Evolutionary conservation across 805 yeast genomes (phyloP).

Genomic region (Suhomyces sp.): DNA sequence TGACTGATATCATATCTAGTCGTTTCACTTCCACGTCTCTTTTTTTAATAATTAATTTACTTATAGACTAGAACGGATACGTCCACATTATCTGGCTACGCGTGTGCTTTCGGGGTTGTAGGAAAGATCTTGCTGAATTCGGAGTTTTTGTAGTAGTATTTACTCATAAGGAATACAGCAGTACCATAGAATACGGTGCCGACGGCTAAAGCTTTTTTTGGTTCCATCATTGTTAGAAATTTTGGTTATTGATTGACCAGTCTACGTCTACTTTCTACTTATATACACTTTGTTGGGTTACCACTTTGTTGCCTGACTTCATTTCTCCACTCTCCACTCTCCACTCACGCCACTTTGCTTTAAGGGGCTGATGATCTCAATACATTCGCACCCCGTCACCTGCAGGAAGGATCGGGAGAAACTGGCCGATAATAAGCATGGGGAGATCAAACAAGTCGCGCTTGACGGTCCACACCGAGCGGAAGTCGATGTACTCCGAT

Average conservation of each 20-base stretch:
- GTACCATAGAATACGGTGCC: constrained; percentile 34
- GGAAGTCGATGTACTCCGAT: constrained; percentile 51
- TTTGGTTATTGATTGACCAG: background rate
- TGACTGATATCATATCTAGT: background rate
- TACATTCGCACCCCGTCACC: constrained; percentile 33
- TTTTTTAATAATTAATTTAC: background rate
- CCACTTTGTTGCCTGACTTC: background rate
- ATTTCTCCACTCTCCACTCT: background rate
- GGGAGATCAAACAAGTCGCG: constrained; percentile 83
- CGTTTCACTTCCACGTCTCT: background rate
- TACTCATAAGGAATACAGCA: constrained; percentile 33
- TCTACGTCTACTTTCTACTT: background rate
- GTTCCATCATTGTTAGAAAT: constrained; percentile 1
- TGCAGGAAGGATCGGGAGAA: constrained; percentile 57
- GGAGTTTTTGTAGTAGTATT: constrained; percentile 28
- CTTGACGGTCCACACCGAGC: constrained; percentile 83
- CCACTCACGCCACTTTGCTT: background rate
- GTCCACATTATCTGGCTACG: constrained; percentile 3
- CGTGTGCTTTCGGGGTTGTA: constrained; percentile 20
- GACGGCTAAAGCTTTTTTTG: constrained; percentile 23
- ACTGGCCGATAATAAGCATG: constrained; percentile 79
- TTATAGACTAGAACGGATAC: background rate
- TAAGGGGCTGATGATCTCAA: constrained; percentile 8
- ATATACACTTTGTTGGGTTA: background rate
- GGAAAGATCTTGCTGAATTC: constrained; percentile 25